phyloP scores from a whole-genome alignment of 352 stramenopile genomes.

The Thalassiosira sp. region DNA sequence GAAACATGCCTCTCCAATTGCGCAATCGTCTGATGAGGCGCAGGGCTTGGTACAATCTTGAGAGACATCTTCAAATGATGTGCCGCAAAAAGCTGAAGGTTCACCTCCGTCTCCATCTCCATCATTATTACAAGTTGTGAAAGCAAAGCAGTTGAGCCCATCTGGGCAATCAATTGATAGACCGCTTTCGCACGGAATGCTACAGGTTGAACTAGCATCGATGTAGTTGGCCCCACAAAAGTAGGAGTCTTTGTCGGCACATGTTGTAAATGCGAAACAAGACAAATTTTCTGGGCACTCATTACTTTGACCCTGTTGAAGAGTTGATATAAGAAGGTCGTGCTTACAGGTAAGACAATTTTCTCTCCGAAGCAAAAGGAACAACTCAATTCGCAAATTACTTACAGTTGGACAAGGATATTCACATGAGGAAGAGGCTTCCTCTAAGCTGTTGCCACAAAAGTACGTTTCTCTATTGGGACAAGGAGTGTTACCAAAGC shows the following conservation, averaged over 20 bases:
- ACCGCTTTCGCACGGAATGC: slow-evolving; percentile 31
- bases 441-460: slow-evolving; percentile 33
- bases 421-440: slow-evolving; percentile 37
- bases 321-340: background rate
- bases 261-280: slow-evolving; percentile 62
- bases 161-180: slow-evolving; percentile 46
- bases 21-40: slow-evolving; percentile 18
- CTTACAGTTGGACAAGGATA: slow-evolving; percentile 39
- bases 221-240: slow-evolving; percentile 54
- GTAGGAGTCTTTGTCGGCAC: slow-evolving; percentile 48
- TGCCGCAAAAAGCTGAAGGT: slow-evolving; percentile 43
- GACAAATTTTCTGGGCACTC: slow-evolving; percentile 45
- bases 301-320: slow-evolving; percentile 1
- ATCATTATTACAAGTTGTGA: slow-evolving; percentile 43
- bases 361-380: slow-evolving; percentile 12
- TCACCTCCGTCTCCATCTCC: slow-evolving; percentile 5
- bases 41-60: slow-evolving; percentile 38
- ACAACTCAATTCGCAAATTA: background rate
- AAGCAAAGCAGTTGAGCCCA: slow-evolving; percentile 48
- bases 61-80: slow-evolving; percentile 50
- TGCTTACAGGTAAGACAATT: too few species aligned
- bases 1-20: slow-evolving; percentile 10
- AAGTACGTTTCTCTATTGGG: slow-evolving; percentile 45
- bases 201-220: slow-evolving; percentile 46
- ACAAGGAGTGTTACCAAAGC: slow-evolving; percentile 46